Base-by-base conservation (phyloP, 1,139 yeast genomes). In the Arxiozyma bovina region DNA sequence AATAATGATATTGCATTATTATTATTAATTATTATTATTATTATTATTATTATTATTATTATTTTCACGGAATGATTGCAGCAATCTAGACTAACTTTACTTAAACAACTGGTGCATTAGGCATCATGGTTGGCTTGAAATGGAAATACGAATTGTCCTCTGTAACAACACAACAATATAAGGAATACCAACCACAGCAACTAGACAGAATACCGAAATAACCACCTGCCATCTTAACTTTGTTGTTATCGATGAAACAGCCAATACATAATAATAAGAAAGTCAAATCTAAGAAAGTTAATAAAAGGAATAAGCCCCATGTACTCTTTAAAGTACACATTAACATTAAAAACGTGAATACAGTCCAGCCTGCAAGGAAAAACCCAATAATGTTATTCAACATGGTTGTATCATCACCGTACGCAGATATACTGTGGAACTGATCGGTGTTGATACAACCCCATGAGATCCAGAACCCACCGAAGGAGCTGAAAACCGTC, bases 391-490 rank as follows among this genome's bases (percentile, higher is more conserved):
- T 83, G 59, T 77, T 77, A 18, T 67, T 69, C 51, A 80, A 73
- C 69, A 65, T 65, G 25, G 49, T 42, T 6, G 70, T 59, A 51
- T 75, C 79, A 8, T 72, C 72, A 1, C 70, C 71, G 62, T 85
- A 85, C 23, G 83, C 78, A 4, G 75, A 71, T 1, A 72, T 67
- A 53, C 82, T 77, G 20, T 81, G 83, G 68, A 85, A 84, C 50
- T 76, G 74, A 52, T 81, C 78, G 54, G 79, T 71, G 55, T 80
- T 68, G 47, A 84, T 76, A 48, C 84, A 79, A 30, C 85, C 83
- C 66, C 78, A 84, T 23, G 84, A 73, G 55, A 85, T 72, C 88
- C 91, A 86, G 70, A 85, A 86, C 11, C 87, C 88, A 53, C 91
- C 91, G 65, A 83, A 86, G 54, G 85, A 80, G 52, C 82, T 73